Conservation (phyloP, 108 stramenopile genomes). For the Skeletonema tropicum region DNA sequence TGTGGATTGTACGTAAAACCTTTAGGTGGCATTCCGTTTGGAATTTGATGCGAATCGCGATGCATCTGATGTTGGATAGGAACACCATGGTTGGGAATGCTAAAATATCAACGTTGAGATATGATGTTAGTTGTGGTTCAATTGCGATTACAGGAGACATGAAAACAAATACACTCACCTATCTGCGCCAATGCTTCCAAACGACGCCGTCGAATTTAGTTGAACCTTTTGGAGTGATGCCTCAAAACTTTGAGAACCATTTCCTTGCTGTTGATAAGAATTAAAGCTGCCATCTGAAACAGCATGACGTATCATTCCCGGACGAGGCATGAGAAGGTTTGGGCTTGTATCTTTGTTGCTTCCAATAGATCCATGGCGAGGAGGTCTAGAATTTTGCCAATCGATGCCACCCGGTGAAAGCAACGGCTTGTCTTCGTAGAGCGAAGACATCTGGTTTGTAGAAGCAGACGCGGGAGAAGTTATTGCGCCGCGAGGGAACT, state of each 20-base stretch:
- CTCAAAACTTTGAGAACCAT: conserved; percentile 22
- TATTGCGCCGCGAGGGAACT: conserved; percentile 33
- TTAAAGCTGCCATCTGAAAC: conserved; percentile 43
- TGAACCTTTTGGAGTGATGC: conserved; percentile 13
- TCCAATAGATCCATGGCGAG: conserved; percentile 26
- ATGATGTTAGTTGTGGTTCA: conserved; percentile 13
- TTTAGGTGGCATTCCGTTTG: conserved; percentile 20
- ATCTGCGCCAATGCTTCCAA: conserved; percentile 13
- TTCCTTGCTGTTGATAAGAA: conserved; percentile 12
- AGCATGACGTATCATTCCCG: conserved; percentile 22
- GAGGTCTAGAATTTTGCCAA: conserved; percentile 48
- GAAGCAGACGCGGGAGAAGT: conserved; percentile 25
- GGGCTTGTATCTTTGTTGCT: conserved; percentile 19
- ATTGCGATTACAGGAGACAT: not conserved
- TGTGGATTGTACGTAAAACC: conserved; percentile 15
- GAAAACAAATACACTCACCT: conserved; percentile 22
- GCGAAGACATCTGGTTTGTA: conserved; percentile 16
- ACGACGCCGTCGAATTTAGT: conserved; percentile 20
- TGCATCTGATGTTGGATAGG: conserved; percentile 11
- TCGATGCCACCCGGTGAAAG: conserved; percentile 31
- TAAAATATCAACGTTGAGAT: not conserved
- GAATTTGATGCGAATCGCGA: conserved; percentile 11
- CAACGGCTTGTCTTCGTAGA: conserved; percentile 39
- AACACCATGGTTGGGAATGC: conserved; percentile 3
- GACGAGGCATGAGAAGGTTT: conserved; percentile 19